Evolutionary conservation across 805 yeast genomes (phyloP).

Genomic region (Yamadazyma kitorensis): DNA sequence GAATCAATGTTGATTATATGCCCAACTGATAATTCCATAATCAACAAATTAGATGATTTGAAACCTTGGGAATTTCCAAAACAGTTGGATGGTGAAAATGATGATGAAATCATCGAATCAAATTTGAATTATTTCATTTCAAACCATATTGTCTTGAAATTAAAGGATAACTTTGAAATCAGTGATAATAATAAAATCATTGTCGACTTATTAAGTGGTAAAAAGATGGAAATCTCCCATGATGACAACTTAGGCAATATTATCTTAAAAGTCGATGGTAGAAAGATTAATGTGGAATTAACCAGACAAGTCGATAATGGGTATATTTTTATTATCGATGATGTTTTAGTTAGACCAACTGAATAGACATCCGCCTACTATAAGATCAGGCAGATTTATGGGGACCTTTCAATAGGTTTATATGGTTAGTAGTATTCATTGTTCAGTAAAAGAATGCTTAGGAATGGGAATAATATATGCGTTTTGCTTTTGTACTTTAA

Average conservation of each 20-base stretch:
- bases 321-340: slow-evolving; percentile 34
- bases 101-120: slow-evolving; percentile 46
- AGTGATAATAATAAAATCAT: slow-evolving; percentile 4
- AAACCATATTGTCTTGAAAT: slow-evolving; percentile 53
- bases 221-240: slow-evolving; percentile 15
- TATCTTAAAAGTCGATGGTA: slow-evolving; percentile 5
- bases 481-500: too few relatives aligned
- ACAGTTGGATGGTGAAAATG: slow-evolving; percentile 37
- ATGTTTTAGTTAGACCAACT: slow-evolving; percentile 26
- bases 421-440: too few relatives aligned
- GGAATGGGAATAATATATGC: too few relatives aligned
- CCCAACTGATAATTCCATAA: slow-evolving; percentile 60
- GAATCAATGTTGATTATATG: slow-evolving; percentile 59
- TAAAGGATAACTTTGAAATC: slow-evolving; percentile 19
- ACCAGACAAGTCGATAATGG: slow-evolving; percentile 39
- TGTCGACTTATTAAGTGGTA: slow-evolving; percentile 14
- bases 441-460: too few relatives aligned
- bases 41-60: slow-evolving; percentile 39
- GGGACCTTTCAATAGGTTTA: too few relatives aligned
- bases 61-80: slow-evolving; percentile 87
- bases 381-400: too few relatives aligned
- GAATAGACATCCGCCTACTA: too few relatives aligned
- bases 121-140: slow-evolving; percentile 60
- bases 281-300: slow-evolving; percentile 19
- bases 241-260: slow-evolving; percentile 7